A percentile compares a stretch with the other conserved stretches of the same genome.
Conservation (phyloP, 2,329 filamentous ascomycete species). For the Xylaria hypoxylon region DNA sequence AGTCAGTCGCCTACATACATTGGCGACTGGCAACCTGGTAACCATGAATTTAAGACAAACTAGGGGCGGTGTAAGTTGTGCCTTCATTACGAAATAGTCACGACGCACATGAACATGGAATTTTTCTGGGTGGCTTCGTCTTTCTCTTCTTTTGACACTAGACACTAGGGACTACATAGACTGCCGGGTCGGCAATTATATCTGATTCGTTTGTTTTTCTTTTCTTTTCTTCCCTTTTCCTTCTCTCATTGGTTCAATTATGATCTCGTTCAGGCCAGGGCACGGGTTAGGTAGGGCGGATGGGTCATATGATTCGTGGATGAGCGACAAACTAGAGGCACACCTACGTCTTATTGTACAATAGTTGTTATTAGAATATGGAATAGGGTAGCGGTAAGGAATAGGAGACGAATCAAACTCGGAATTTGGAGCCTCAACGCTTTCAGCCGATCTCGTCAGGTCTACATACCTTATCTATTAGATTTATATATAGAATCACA, state of each 20-base stretch:
- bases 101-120: conserved; percentile 32
- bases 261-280: conserved; percentile 17
- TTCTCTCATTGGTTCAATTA: conserved; percentile 14
- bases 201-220: conserved; percentile 8
- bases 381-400: conserved; percentile 3
- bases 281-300: conserved; percentile 14
- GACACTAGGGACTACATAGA: conserved; percentile 31
- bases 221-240: neutral
- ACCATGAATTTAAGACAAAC: neutral
- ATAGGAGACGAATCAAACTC: conserved; percentile 22
- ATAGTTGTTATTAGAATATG: conserved; percentile 23
- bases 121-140: conserved; percentile 21
- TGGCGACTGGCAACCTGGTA: neutral
- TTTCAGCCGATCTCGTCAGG: conserved; percentile 24
- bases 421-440: conserved; percentile 21
- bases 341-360: conserved; percentile 27
- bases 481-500: conserved; percentile 35
- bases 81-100: conserved; percentile 29
- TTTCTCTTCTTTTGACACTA: conserved; percentile 13
- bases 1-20: conserved; percentile 1
- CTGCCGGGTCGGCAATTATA: conserved; percentile 24
- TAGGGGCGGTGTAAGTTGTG: conserved; percentile 13
- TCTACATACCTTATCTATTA: conserved; percentile 22
- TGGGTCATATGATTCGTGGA: conserved; percentile 27
- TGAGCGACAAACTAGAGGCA: conserved; percentile 23